These are phyloP conservation scores for Eucalyptus marginata DNA, from an alignment of 345 rosid species.

Conservation along the genomic window DNA sequence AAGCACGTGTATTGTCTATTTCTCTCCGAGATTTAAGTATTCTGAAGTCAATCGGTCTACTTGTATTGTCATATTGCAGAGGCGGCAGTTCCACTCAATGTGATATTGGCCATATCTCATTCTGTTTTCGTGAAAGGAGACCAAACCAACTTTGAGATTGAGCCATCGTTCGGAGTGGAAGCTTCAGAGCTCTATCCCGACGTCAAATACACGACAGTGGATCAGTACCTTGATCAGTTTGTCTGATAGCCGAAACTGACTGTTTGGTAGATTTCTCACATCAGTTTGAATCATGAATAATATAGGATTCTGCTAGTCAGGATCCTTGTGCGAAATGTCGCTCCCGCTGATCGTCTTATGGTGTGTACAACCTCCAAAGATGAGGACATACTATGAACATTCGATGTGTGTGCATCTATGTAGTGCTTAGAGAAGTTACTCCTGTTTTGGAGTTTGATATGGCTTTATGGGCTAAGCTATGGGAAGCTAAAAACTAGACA, in stretches of 20 bases:
- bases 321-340: not conserved
- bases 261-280: not conserved
- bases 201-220: not conserved
- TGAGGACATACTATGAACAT: not conserved
- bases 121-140: not conserved
- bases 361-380: not conserved
- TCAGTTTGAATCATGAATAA: not conserved
- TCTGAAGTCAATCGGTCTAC: not conserved
- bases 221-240: not conserved
- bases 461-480: not conserved
- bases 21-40: no score
- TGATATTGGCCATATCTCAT: not conserved
- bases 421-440: not conserved
- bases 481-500: no score
- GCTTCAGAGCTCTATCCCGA: conserved; percentile 3
- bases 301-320: not conserved
- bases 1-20: no score
- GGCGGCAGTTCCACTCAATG: not conserved
- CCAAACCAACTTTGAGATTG: not conserved
- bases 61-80: not conserved
- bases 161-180: not conserved
- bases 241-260: not conserved
- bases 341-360: not conserved
- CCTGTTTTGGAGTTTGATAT: not conserved
- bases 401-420: not conserved